Conservation (phyloP, 768 basidiomycete genomes). For the Termitomyces sp. region DNA sequence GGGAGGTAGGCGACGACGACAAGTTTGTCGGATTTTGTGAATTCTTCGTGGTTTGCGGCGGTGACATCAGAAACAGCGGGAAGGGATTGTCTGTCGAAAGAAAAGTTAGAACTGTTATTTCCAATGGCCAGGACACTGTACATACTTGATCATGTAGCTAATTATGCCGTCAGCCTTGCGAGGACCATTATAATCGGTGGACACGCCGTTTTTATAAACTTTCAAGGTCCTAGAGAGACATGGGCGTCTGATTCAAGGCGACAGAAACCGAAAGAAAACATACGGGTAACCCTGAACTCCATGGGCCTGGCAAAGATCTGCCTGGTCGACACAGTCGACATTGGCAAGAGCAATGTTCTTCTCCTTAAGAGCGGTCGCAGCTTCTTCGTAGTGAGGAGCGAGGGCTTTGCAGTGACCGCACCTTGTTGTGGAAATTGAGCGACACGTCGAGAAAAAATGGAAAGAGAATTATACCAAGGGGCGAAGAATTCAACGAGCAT, state of each 20-base stretch:
- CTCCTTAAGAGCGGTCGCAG: conserved; percentile 88
- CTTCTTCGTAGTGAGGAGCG: conserved; percentile 91
- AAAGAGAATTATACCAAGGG: conserved; percentile 50
- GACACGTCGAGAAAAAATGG: not conserved
- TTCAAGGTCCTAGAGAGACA: conserved; percentile 65
- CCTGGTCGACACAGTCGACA: conserved; percentile 94
- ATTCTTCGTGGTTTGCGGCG: conserved; percentile 70
- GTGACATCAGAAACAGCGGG: conserved; percentile 89
- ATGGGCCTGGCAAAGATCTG: conserved; percentile 83
- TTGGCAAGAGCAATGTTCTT: conserved; percentile 89
- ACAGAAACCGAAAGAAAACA: conserved; percentile 24
- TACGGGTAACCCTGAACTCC: conserved; percentile 95
- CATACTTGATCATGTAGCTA: conserved; percentile 94
- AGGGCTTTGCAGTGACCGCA: conserved; percentile 96
- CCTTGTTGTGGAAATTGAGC: conserved; percentile 33
- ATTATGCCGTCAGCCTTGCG: conserved; percentile 95
- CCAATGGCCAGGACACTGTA: conserved; percentile 2
- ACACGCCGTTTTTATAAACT: conserved; percentile 82
- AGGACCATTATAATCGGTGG: conserved; percentile 80
- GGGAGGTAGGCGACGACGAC: conserved; percentile 84
- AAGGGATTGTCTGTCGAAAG: conserved; percentile 65
- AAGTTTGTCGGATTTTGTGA: conserved; percentile 84
- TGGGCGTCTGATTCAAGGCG: not conserved
- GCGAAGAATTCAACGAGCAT: conserved; percentile 96
- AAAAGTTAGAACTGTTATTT: not conserved